A percentile compares a stretch with the other conserved stretches of the same genome.
Evolutionary conservation across 176 grass and related monocot species (phyloP).

Genomic region (Hordeum marinum): DNA sequence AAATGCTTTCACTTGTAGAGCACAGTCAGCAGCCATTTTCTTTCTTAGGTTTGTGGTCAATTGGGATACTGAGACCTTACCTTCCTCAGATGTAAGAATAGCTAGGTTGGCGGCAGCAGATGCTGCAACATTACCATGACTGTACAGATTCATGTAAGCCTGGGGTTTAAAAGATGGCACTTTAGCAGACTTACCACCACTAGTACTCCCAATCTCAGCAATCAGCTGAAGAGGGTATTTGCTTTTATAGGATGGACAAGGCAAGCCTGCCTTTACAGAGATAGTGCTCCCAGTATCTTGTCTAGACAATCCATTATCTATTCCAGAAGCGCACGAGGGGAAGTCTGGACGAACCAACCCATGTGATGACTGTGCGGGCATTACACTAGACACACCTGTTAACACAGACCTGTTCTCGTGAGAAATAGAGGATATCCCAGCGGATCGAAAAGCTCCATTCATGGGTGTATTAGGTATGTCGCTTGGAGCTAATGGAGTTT

Average conservation of each 20-base stretch:
- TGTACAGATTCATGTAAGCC: conserved; percentile 89
- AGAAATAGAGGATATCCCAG: conserved; percentile 27
- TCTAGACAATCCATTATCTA: conserved; percentile 23
- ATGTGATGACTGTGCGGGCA: conserved; percentile 16
- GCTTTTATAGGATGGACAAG: conserved; percentile 28
- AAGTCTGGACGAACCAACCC: conserved; percentile 20
- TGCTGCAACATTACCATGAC: conserved; percentile 85
- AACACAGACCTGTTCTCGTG: conserved; percentile 26
- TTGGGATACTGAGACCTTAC: conserved; percentile 54
- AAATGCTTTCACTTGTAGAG: conserved; percentile 95
- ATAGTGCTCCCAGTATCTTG: conserved; percentile 14
- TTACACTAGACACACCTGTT: conserved; percentile 29
- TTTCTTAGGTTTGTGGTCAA: conserved; percentile 53
- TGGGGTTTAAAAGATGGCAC: conserved; percentile 61
- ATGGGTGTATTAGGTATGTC: conserved; percentile 7
- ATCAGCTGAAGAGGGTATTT: conserved; percentile 22
- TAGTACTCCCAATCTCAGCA: conserved; percentile 27
- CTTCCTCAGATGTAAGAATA: conserved; percentile 76
- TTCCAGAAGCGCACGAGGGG: conserved; percentile 17
- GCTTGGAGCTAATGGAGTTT: conserved; percentile 23
- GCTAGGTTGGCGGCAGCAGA: conserved; percentile 71
- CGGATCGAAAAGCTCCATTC: conserved; percentile 22
- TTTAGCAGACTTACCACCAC: conserved; percentile 28
- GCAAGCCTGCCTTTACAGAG: conserved; percentile 19
- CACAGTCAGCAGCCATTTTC: conserved; percentile 38